Evolutionary conservation across 2,329 filamentous ascomycete genomes (phyloP), one percentile per base, ranked within the genome.

Genomic region (Alternaria panax): DNA sequence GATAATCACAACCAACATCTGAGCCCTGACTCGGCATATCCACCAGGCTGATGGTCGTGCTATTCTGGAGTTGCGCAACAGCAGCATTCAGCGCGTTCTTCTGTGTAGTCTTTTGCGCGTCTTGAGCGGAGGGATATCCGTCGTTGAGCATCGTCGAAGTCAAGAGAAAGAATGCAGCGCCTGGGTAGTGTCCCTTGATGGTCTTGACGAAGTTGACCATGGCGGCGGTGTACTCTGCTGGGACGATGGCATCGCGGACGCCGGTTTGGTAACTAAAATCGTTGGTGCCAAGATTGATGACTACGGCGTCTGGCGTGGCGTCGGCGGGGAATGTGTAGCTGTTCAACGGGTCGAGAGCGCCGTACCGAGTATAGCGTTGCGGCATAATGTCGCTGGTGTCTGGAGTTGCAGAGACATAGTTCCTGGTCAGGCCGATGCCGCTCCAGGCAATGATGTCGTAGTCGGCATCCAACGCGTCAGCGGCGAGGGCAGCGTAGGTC

Each of bases 221-320:
- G 0, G 62, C 68, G n/a, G 62, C 50, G 6, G 65, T 67, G 43
- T 64, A 72, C 1, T 51, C 46, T 2, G 58, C 22, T 0, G 43
- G 51, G 7, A 58, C 57, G 4, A 70, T 60, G 1, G 53, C 52
- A 2, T 50, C 56, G 14, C 70, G 68, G 8, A 60, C 51, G 18
- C 59, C 59, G 27, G 43, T 30, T 18, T 57, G 59, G 63, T 80
- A 81, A 41, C 72, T 71, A 59, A 80, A 81, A 65, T 81, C 80
- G 57, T 82, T 82, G 42, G 80, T 82, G 30, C 80, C 80, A 0
- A 82, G 75, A 58, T 80, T 80, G 62, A 82, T 78, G 18, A 82
- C 80, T 0, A 82, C 76, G 14, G 74, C 76, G 41, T 81, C 73
- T 12, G 75, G 74, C 6, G 42, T 66, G 42, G 54, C 63, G 52